Evolutionary conservation across 768 basidiomycete species (phyloP).

Genomic region (Boletus subparvulus): DNA sequence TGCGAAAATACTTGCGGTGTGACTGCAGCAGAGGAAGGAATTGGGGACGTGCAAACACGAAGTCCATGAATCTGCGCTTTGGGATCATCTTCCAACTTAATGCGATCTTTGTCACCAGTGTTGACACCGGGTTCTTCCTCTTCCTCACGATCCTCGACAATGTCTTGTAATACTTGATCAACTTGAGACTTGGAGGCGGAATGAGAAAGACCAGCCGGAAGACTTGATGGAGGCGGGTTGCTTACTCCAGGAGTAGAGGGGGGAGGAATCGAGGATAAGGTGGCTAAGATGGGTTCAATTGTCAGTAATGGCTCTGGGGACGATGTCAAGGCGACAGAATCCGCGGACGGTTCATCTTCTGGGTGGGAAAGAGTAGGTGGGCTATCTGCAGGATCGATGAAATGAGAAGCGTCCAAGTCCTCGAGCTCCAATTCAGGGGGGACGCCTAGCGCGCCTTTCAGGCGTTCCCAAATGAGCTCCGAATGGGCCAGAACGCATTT

Average conservation of each 20-base stretch:
- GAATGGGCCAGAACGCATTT: constrained; percentile 72
- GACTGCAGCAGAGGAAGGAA: constrained; percentile 28
- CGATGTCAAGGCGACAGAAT: constrained; percentile 13
- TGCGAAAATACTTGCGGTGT: constrained; percentile 28
- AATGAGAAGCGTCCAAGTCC: constrained; percentile 23
- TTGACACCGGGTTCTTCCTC: constrained; percentile 40
- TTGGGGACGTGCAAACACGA: constrained; percentile 49
- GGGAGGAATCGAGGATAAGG: constrained; percentile 24
- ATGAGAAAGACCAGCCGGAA: constrained; percentile 33
- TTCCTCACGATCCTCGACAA: constrained; percentile 48
- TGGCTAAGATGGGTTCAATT: constrained; percentile 57
- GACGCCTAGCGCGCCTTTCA: constrained; percentile 85
- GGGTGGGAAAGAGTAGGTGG: background rate
- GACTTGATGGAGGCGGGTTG: constrained; percentile 40
- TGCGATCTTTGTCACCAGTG: constrained; percentile 16
- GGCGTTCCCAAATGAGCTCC: constrained; percentile 88
- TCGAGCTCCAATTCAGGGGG: constrained; percentile 81
- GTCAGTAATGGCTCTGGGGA: constrained; percentile 21
- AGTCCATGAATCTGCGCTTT: constrained; percentile 53
- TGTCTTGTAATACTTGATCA: constrained; percentile 50
- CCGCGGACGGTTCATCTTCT: background rate
- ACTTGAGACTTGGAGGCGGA: constrained; percentile 25
- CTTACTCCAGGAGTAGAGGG: constrained; percentile 19
- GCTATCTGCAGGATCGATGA: background rate
- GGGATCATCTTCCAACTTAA: constrained; percentile 15